phyloP scores from a whole-genome alignment of 2,329 filamentous ascomycete genomes.

The Trichoderma sp. region DNA sequence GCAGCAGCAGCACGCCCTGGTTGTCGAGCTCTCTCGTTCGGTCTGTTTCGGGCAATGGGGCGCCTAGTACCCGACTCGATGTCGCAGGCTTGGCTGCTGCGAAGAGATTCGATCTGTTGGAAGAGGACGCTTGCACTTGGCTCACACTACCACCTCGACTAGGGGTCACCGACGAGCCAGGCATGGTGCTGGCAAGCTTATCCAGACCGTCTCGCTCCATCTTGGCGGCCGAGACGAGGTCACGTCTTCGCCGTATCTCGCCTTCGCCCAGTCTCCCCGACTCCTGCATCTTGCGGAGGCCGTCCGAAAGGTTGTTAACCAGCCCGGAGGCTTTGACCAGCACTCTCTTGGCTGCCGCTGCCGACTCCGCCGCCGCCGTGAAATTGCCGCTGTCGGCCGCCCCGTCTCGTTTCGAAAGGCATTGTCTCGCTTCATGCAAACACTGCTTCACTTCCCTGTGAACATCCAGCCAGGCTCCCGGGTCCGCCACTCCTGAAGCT shows the following conservation, averaged over 20 bases:
- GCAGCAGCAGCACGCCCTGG: constrained; percentile 67
- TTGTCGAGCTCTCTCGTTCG: constrained; percentile 76
- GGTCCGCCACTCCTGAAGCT: constrained; percentile 49
- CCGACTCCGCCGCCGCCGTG: constrained; percentile 55
- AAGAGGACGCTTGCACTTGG: constrained; percentile 47
- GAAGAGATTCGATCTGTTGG: constrained; percentile 51
- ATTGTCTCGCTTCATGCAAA: constrained; percentile 62
- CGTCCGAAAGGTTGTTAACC: constrained; percentile 62
- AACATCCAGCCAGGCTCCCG: constrained; percentile 72
- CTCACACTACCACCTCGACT: constrained; percentile 40
- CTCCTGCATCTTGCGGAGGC: constrained; percentile 57
- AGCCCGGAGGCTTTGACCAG: constrained; percentile 66
- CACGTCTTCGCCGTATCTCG: constrained; percentile 67
- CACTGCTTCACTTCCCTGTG: constrained; percentile 70
- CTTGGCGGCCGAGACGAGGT: constrained; percentile 65
- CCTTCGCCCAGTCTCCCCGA: constrained; percentile 63
- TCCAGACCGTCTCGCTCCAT: constrained; percentile 77
- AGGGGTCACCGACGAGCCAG: constrained; percentile 28
- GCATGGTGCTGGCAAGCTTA: constrained; percentile 60
- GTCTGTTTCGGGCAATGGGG: constrained; percentile 70
- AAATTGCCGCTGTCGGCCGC: constrained; percentile 40
- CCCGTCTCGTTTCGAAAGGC: constrained; percentile 64
- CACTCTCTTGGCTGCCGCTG: constrained; percentile 70
- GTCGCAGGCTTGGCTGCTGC: constrained; percentile 36
- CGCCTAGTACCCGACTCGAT: constrained; percentile 67